Percentiles rank a stretch among this genome's conserved stretches.
These are phyloP conservation scores for Trametes hirsuta DNA, from an alignment of 1,284 basidiomycete species.

Conservation along the genomic window DNA sequence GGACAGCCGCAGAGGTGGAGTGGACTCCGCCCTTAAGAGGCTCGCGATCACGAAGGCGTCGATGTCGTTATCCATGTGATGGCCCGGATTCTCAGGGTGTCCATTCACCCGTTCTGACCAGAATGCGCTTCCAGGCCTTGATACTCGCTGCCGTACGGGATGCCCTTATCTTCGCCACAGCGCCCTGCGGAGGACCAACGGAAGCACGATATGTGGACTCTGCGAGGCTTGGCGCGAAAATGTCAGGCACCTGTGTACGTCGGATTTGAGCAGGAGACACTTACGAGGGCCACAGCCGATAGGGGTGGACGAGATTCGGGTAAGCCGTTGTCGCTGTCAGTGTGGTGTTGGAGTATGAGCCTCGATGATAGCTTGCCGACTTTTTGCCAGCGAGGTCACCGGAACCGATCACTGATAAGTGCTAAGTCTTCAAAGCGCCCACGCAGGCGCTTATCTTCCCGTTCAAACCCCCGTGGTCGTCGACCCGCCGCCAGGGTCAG, in stretches of 20 bases:
- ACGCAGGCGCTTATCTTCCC: too few species aligned
- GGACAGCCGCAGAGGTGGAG: not conserved
- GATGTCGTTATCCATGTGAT: constrained; percentile 22
- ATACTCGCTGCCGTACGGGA: not conserved
- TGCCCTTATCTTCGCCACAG: not conserved
- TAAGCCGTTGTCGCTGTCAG: not conserved
- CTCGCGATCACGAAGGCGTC: constrained; percentile 12
- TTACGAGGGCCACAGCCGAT: not conserved
- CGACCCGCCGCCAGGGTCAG: too few species aligned
- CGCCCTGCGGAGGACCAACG: not conserved
- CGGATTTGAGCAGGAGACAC: not conserved
- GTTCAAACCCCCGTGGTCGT: too few species aligned
- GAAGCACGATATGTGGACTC: not conserved
- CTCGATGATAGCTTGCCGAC: too few species aligned
- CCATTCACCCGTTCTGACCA: not conserved
- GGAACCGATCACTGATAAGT: too few species aligned
- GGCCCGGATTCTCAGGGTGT: constrained; percentile 16
- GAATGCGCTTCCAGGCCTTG: not conserved
- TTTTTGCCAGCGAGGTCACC: too few species aligned
- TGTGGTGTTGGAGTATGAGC: too few species aligned
- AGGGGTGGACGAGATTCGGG: not conserved
- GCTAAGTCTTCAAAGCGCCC: too few species aligned
- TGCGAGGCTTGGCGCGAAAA: not conserved
- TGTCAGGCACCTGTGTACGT: not conserved
- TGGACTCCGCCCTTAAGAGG: constrained; percentile 1